A percentile compares a stretch with the other conserved stretches of the same genome.
phyloP scores from a whole-genome alignment of 2,329 filamentous ascomycete genomes.

The Fonsecaea pedrosoi region DNA sequence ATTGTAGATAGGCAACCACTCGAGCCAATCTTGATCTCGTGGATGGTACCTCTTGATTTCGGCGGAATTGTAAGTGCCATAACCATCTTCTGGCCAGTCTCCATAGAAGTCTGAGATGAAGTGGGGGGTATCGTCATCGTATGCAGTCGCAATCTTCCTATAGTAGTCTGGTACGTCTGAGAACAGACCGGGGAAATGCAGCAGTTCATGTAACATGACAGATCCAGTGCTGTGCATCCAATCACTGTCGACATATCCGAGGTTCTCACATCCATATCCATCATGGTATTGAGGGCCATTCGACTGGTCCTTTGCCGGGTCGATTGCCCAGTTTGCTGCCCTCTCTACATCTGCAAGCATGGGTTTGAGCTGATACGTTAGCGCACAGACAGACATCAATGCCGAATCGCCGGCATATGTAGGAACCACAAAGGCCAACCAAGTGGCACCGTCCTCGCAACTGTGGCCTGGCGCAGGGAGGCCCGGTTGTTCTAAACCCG shows the following conservation, averaged over 20 bases:
- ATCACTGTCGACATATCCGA: constrained; percentile 3
- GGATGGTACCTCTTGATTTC: not conserved
- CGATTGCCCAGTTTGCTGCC: constrained; percentile 8
- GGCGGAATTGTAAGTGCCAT: constrained; percentile 8
- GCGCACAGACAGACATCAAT: constrained; percentile 12
- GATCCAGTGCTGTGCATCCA: constrained; percentile 2
- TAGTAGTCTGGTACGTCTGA: constrained; percentile 6
- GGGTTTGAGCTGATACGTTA: not conserved
- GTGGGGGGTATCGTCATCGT: not conserved
- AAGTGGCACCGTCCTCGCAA: not conserved
- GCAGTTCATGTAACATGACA: constrained; percentile 10
- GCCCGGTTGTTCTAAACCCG: not conserved
- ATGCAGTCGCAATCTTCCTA: not conserved
- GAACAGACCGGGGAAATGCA: constrained; percentile 18
- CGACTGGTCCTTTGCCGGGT: constrained; percentile 12
- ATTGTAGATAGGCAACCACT: constrained; percentile 5
- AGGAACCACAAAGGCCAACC: not conserved
- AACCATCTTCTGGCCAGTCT: constrained; percentile 7
- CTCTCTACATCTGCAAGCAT: constrained; percentile 15
- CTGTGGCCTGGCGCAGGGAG: too few species aligned
- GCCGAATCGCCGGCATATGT: not conserved
- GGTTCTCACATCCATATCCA: constrained; percentile 15
- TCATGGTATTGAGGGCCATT: constrained; percentile 8
- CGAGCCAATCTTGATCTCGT: not conserved
- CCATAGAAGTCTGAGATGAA: constrained; percentile 10